Percentiles rank a stretch among this genome's conserved stretches.
These are phyloP conservation scores for Boeremia lycopersici DNA, from an alignment of 2,329 filamentous ascomycete species.

Conservation along the genomic window DNA sequence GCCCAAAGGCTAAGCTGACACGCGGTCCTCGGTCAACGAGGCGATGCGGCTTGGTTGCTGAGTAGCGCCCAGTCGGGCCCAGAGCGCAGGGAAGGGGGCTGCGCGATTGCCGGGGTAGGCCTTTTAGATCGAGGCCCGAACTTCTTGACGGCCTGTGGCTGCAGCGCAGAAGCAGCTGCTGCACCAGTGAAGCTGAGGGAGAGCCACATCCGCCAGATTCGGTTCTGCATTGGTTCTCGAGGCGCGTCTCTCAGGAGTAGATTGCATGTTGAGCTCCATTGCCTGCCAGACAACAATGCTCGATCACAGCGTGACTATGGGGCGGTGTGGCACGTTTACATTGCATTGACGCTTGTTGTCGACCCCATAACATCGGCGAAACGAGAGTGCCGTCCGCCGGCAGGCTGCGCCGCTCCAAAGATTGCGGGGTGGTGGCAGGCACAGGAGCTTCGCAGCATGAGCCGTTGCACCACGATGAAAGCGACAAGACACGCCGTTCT, in stretches of 20 bases:
- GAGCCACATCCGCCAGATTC: conserved; percentile 6
- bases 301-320: conserved; percentile 12
- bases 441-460: conserved; percentile 10
- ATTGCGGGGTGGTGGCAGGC: conserved; percentile 21
- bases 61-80: conserved; percentile 27
- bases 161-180: conserved; percentile 17
- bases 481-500: conserved; percentile 5
- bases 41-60: conserved; percentile 23
- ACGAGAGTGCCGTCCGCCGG: conserved; percentile 31
- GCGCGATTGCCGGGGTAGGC: conserved; percentile 26
- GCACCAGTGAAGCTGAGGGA: conserved; percentile 15
- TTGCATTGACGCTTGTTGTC: conserved; percentile 18
- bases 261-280: background rate
- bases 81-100: conserved; percentile 22
- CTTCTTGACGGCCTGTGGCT: conserved; percentile 21
- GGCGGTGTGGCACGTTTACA: conserved; percentile 9
- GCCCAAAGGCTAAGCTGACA: conserved; percentile 38
- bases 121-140: conserved; percentile 26
- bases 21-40: conserved; percentile 29
- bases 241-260: conserved; percentile 14
- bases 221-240: conserved; percentile 13
- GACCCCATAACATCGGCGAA: conserved; percentile 33
- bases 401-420: conserved; percentile 10
- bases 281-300: background rate
- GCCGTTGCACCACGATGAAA: conserved; percentile 23